Percentiles rank a stretch among this genome's conserved stretches.
These are phyloP conservation scores for Paecilomyces dactylethromorphus DNA, from an alignment of 2,329 filamentous ascomycete genomes.

Conservation along the genomic window DNA sequence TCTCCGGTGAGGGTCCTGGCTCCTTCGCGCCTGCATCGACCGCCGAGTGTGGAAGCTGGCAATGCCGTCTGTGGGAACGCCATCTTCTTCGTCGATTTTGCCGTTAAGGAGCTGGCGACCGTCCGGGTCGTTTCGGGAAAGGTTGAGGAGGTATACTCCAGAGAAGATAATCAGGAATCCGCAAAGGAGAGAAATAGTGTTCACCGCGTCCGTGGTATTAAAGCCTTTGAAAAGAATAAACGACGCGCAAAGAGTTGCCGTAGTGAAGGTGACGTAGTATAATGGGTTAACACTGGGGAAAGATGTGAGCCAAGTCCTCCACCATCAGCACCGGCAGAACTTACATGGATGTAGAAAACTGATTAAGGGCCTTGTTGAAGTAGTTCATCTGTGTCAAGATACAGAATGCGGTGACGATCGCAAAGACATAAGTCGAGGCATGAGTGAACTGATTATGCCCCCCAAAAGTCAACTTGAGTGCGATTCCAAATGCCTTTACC, in stretches of 20 bases:
- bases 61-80: constrained; percentile 84
- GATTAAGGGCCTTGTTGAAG: constrained; percentile 96
- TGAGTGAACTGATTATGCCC: constrained; percentile 94
- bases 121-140: constrained; percentile 87
- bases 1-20: constrained; percentile 51
- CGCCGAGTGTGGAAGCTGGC: constrained; percentile 82
- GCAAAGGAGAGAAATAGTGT: constrained; percentile 84
- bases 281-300: constrained; percentile 74
- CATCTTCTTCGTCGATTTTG: constrained; percentile 57
- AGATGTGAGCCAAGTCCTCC: constrained; percentile 17
- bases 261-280: constrained; percentile 97
- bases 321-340: constrained; percentile 25
- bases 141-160: constrained; percentile 89
- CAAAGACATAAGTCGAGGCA: constrained; percentile 94
- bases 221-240: constrained; percentile 96
- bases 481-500: constrained; percentile 97
- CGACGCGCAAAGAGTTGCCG: constrained; percentile 84
- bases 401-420: constrained; percentile 86
- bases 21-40: constrained; percentile 86
- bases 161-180: constrained; percentile 94
- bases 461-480: constrained; percentile 85
- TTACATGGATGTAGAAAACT: constrained; percentile 96
- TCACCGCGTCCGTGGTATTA: constrained; percentile 87
- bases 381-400: constrained; percentile 99
- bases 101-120: constrained; percentile 61